phyloP scores from a whole-genome alignment of 352 stramenopile genomes.

The Aphanomyces invadans region DNA sequence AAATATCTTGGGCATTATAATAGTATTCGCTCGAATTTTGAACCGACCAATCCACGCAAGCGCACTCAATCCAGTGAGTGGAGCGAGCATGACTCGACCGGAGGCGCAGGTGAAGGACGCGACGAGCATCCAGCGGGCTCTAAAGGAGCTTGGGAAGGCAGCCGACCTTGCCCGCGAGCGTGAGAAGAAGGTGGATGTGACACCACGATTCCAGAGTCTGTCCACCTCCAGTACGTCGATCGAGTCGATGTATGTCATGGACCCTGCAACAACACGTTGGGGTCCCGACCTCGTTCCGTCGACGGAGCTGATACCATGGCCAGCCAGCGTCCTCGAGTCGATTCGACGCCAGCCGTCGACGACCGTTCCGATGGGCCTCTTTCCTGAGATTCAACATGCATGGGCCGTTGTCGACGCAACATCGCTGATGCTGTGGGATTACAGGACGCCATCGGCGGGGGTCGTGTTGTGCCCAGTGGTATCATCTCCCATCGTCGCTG shows the following conservation, averaged over 20 bases:
- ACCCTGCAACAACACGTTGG: not conserved
- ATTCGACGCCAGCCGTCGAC: not conserved
- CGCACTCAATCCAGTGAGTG: not conserved
- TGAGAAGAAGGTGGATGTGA: not conserved
- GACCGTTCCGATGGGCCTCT: conserved; percentile 3
- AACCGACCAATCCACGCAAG: not conserved
- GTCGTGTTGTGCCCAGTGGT: conserved; percentile 17
- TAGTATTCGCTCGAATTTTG: not conserved
- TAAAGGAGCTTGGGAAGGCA: conserved; percentile 7
- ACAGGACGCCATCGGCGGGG: not conserved
- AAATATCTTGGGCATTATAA: not conserved
- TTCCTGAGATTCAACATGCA: conserved; percentile 6
- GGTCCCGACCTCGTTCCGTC: not conserved
- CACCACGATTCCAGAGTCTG: not conserved
- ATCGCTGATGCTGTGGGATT: conserved; percentile 21
- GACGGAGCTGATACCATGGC: not conserved
- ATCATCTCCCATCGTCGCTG: not conserved
- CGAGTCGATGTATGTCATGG: not conserved
- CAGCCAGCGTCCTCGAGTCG: not conserved
- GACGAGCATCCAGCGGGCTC: not conserved
- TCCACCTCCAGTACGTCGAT: not conserved
- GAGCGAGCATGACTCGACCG: not conserved
- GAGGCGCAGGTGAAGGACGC: not conserved
- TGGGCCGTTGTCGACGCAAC: not conserved
- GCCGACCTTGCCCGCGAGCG: not conserved